phyloP scores from a whole-genome alignment of 805 yeast species.

The Cyberlindnera veronae region DNA sequence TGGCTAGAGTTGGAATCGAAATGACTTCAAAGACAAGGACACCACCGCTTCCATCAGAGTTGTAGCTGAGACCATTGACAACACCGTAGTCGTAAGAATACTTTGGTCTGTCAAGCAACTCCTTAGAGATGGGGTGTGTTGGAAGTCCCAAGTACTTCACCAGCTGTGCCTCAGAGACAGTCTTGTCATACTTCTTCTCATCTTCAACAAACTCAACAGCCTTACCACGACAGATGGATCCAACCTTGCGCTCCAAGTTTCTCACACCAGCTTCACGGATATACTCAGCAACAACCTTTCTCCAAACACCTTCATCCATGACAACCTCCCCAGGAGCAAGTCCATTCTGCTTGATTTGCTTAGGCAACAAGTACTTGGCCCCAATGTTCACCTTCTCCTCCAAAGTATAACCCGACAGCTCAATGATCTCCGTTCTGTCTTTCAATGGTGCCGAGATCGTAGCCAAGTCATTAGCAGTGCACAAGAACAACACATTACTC shows the following conservation, averaged over 20 bases:
- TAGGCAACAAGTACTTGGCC: slow-evolving; percentile 62
- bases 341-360: slow-evolving; percentile 70
- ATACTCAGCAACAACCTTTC: slow-evolving; percentile 60
- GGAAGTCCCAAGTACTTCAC: slow-evolving; percentile 71
- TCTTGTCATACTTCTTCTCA: slow-evolving; percentile 11
- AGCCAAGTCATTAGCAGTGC: slow-evolving; percentile 79
- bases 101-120: slow-evolving; percentile 41
- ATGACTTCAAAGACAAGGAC: slow-evolving; percentile 76
- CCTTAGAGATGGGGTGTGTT: slow-evolving; percentile 39
- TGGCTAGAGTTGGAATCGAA: slow-evolving; percentile 47
- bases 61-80: slow-evolving; percentile 86
- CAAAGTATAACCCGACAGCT: slow-evolving; percentile 74
- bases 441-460: slow-evolving; percentile 71
- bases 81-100: slow-evolving; percentile 60
- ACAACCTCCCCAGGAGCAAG: slow-evolving; percentile 42
- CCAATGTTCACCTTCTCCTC: slow-evolving; percentile 76
- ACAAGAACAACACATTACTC: slow-evolving; percentile 75
- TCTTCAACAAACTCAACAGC: slow-evolving; percentile 59
- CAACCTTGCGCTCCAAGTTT: slow-evolving; percentile 69
- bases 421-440: slow-evolving; percentile 82
- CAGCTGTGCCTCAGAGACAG: slow-evolving; percentile 51
- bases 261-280: slow-evolving; percentile 88
- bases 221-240: slow-evolving; percentile 74
- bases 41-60: slow-evolving; percentile 83
- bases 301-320: slow-evolving; percentile 52